Evolutionary conservation across 768 basidiomycete species (phyloP), one percentile per base, ranked within the genome.

Genomic region (Pleurotus tuber-regium): DNA sequence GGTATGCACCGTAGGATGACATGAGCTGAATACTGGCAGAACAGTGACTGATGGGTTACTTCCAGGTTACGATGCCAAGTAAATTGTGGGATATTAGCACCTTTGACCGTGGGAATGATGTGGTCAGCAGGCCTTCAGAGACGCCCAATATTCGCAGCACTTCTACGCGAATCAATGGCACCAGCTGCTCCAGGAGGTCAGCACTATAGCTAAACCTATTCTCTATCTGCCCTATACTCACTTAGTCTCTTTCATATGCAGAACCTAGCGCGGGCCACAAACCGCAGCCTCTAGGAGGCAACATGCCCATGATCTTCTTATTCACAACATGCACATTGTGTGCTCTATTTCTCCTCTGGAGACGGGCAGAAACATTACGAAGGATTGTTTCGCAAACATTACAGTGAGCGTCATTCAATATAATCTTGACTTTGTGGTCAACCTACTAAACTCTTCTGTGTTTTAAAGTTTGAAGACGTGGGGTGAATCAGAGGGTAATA

Each of bases 281-380:
- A 59, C 84, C 84, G 8, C 75, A 87, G 54, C 86, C 86, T 12
- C 70, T 86, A 47, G 84, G 77, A 12, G 75, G 83, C 14, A 80
- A 75, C 57, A 68, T 76, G 54, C 67, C 77, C 18, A 47, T 82
- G 53, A 66, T 87, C 3, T 66, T 83, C 51, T 69, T 87, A 9
- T 70, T 80, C 52, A 85, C 82, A 18, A 76, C 75, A 4, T 84
- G 79, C 61, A 78, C 78, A 3, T 63, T 83, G 1, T 82, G 80
- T 54, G 61, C 70, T 3, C 59, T 88, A 7, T 86, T 85, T 59
- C 56, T 88, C 19, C 66, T 88, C 0, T 87, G 83, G 84, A 72
- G 82, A 51, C 70, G 82, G 11, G 80, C 84, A 11, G 75, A 79
- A 53, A 65, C 70, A 0, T 53, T 88, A 25, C 75, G 81, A 24